Evolutionary conservation across 208 protist species (phyloP).

Genomic region (Trypanosoma conorhini): DNA sequence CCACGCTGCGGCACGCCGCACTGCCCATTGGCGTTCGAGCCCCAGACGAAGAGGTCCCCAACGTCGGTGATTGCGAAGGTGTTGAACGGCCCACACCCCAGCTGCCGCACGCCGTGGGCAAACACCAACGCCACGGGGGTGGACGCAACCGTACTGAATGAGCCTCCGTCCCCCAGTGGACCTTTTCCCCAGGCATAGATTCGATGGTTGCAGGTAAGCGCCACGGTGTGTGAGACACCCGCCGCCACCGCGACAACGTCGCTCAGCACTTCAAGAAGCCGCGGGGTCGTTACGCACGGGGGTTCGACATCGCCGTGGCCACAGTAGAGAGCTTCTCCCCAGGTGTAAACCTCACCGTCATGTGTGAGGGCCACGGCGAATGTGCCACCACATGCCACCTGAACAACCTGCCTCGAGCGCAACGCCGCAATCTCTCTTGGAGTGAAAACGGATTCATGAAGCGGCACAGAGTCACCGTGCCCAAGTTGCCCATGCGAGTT

Average conservation of each 20-base stretch:
- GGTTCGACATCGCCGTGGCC: constrained; percentile 29
- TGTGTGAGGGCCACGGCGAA: constrained; percentile 67
- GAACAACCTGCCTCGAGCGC: constrained; percentile 34
- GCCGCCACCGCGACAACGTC: constrained; percentile 56
- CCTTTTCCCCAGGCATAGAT: constrained; percentile 75
- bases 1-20: constrained; percentile 35
- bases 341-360: constrained; percentile 51
- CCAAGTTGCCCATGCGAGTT: constrained; percentile 54
- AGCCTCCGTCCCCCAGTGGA: constrained; percentile 33
- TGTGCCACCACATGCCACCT: constrained; percentile 73
- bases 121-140: constrained; percentile 52
- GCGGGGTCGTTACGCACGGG: constrained; percentile 20
- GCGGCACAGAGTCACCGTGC: constrained; percentile 13
- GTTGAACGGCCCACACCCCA: constrained; percentile 69
- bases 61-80: constrained; percentile 65
- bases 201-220: constrained; percentile 43
- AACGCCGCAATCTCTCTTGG: constrained; percentile 46
- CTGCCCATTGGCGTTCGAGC: constrained; percentile 50
- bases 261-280: constrained; percentile 27
- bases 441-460: constrained; percentile 33
- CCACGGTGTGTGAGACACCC: constrained; percentile 63
- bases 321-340: constrained; percentile 65
- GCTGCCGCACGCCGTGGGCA: constrained; percentile 42
- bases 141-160: constrained; percentile 10
- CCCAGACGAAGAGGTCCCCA: constrained; percentile 79